These are phyloP conservation scores for Colletotrichum sidae DNA, from an alignment of 2,329 filamentous ascomycete genomes.

Conservation along the genomic window DNA sequence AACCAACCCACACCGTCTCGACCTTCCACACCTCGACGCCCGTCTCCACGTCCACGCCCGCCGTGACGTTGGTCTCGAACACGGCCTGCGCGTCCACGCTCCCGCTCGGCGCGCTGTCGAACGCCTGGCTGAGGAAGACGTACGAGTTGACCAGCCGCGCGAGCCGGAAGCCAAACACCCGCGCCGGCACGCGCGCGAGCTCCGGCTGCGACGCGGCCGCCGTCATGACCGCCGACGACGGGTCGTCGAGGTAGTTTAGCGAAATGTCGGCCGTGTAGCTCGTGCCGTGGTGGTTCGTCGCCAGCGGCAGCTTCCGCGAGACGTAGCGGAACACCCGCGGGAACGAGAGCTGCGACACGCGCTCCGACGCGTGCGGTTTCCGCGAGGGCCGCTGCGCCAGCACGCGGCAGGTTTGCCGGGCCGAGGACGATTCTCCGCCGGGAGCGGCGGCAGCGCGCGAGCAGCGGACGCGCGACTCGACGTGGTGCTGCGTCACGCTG, in stretches of 20 bases:
- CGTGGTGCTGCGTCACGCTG: conserved; percentile 20
- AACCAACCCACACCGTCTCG: conserved; percentile 3
- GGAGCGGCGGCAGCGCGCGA: background rate
- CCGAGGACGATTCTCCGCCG: background rate
- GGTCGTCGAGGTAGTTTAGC: conserved; percentile 19
- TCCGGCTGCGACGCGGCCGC: background rate
- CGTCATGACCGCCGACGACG: background rate
- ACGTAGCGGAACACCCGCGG: conserved; percentile 1
- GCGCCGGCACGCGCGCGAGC: background rate
- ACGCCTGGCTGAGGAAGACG: conserved; percentile 19
- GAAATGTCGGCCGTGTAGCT: conserved; percentile 6
- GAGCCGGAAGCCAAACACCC: conserved; percentile 9
- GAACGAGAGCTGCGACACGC: conserved; percentile 21
- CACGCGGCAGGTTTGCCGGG: conserved; percentile 14
- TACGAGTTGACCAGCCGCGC: conserved; percentile 21
- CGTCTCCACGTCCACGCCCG: background rate
- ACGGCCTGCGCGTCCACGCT: background rate
- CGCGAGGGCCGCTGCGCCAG: conserved; percentile 11
- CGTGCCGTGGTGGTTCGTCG: background rate
- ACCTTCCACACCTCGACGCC: conserved; percentile 11
- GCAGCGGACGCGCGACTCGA: conserved; percentile 23
- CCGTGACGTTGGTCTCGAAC: conserved; percentile 15
- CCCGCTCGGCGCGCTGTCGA: background rate
- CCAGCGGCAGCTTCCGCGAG: conserved; percentile 9
- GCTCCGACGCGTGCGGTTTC: conserved; percentile 1